phyloP scores from a whole-genome alignment of 2,329 filamentous ascomycete species.

The Xylariales sp. region DNA sequence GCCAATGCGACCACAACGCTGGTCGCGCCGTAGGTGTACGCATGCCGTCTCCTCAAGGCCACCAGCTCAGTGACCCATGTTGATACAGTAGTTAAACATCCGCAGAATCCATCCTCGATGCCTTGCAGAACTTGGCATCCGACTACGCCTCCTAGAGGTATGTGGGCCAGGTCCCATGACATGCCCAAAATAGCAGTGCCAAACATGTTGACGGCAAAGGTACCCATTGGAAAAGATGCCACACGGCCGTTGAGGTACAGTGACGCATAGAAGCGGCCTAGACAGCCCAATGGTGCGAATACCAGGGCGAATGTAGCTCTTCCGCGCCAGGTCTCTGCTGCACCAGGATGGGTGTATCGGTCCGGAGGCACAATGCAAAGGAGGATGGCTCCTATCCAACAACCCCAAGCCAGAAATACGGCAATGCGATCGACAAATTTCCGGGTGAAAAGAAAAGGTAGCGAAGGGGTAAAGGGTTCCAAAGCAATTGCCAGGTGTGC shows the following conservation, averaged over 20 bases:
- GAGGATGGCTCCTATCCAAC: slow-evolving; percentile 74
- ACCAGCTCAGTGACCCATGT: slow-evolving; percentile 62
- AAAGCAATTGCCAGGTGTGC: slow-evolving; percentile 68
- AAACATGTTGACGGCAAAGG: slow-evolving; percentile 75
- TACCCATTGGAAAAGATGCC: slow-evolving; percentile 75
- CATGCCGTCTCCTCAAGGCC: slow-evolving; percentile 39
- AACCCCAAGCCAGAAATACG: slow-evolving; percentile 63
- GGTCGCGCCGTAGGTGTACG: slow-evolving; percentile 63
- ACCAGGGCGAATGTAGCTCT: slow-evolving; percentile 71
- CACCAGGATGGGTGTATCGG: slow-evolving; percentile 26
- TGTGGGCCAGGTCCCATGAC: slow-evolving; percentile 75
- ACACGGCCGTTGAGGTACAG: slow-evolving; percentile 64
- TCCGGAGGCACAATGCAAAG: slow-evolving; percentile 69
- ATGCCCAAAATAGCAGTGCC: slow-evolving; percentile 73
- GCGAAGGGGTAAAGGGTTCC: slow-evolving; percentile 52
- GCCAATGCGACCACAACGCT: slow-evolving; percentile 58
- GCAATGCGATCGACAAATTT: slow-evolving; percentile 59
- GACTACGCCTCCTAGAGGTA: slow-evolving; percentile 45
- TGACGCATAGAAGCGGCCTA: slow-evolving; percentile 70
- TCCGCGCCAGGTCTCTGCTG: slow-evolving; percentile 66
- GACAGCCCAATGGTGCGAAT: slow-evolving; percentile 77
- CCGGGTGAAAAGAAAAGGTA: slow-evolving; percentile 54
- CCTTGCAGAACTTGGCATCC: slow-evolving; percentile 68
- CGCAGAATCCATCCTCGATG: slow-evolving; percentile 64
- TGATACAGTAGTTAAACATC: slow-evolving; percentile 62